These are phyloP conservation scores for Canavalia ensiformis DNA, from an alignment of 306 rosid species.

Conservation along the genomic window DNA sequence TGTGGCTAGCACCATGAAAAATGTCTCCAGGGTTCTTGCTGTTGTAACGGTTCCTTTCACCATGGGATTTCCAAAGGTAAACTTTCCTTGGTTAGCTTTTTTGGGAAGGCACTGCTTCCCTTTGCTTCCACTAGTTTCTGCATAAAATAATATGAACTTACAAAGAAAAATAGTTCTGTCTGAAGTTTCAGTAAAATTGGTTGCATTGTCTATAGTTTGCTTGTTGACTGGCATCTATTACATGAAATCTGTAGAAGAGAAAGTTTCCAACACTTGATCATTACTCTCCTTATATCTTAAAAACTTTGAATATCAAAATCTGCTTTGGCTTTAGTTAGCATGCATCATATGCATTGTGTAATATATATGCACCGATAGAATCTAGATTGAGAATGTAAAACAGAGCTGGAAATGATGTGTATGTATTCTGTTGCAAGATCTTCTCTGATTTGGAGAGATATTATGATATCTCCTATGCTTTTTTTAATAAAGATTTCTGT, in stretches of 20 bases:
- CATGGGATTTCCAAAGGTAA: conserved; percentile 85
- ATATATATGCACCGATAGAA: neutral
- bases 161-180: conserved; percentile 22
- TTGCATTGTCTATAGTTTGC: conserved; percentile 23
- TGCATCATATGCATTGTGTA: neutral
- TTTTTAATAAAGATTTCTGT: too few species aligned
- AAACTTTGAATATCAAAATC: conserved; percentile 12
- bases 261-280: conserved; percentile 8
- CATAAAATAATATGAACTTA: conserved; percentile 16
- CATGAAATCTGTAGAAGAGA: neutral
- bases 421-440: too few species aligned
- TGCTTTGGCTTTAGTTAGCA: neutral
- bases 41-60: conserved; percentile 91
- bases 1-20: conserved; percentile 79
- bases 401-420: neutral
- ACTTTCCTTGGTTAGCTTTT: conserved; percentile 31
- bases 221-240: neutral
- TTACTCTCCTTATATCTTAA: conserved; percentile 9
- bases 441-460: too few species aligned
- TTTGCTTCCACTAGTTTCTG: conserved; percentile 30
- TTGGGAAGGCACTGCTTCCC: conserved; percentile 5
- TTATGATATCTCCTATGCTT: too few species aligned
- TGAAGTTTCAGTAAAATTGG: conserved; percentile 27
- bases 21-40: conserved; percentile 81
- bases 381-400: neutral